A percentile compares a stretch with the other conserved stretches of the same genome.
phyloP scores from a whole-genome alignment of 768 basidiomycete genomes.

The Dacryopinax spathularia region DNA sequence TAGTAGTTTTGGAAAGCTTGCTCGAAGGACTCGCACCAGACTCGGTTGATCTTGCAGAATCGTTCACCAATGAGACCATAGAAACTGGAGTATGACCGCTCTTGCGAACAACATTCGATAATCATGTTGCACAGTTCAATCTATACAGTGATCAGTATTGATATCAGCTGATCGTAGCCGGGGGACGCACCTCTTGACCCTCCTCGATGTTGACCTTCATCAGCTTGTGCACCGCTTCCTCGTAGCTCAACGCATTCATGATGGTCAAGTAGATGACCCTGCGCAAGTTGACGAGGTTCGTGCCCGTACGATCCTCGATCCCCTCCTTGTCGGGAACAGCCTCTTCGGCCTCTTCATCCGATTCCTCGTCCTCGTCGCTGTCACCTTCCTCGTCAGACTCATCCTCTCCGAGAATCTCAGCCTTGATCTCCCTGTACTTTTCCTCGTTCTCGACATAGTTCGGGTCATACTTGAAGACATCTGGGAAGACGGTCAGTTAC shows the following conservation, averaged over 20 bases:
- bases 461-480: slow-evolving; percentile 90
- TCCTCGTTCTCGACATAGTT: slow-evolving; percentile 83
- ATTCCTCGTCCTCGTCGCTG: slow-evolving; percentile 47
- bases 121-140: slow-evolving; percentile 97
- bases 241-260: slow-evolving; percentile 96
- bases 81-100: slow-evolving; percentile 93
- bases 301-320: slow-evolving; percentile 89
- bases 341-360: slow-evolving; percentile 21
- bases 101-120: slow-evolving; percentile 99
- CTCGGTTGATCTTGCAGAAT: slow-evolving; percentile 87
- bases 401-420: slow-evolving; percentile 84
- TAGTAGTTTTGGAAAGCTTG: slow-evolving; percentile 80
- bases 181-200: slow-evolving; percentile 69
- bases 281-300: slow-evolving; percentile 88
- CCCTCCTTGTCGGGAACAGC: slow-evolving; percentile 68
- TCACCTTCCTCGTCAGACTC: slow-evolving; percentile 48
- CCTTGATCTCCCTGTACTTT: slow-evolving; percentile 80
- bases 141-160: slow-evolving; percentile 28
- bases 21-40: slow-evolving; percentile 86
- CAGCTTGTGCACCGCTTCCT: slow-evolving; percentile 97
- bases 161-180: background rate
- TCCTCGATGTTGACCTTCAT: slow-evolving; percentile 83
- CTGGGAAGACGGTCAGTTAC: slow-evolving; percentile 28
- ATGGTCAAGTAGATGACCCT: slow-evolving; percentile 92
- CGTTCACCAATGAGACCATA: slow-evolving; percentile 94